These are phyloP conservation scores for Podospora pseudocomata DNA, from an alignment of 495 filamentous ascomycete genomes.

Conservation along the genomic window DNA sequence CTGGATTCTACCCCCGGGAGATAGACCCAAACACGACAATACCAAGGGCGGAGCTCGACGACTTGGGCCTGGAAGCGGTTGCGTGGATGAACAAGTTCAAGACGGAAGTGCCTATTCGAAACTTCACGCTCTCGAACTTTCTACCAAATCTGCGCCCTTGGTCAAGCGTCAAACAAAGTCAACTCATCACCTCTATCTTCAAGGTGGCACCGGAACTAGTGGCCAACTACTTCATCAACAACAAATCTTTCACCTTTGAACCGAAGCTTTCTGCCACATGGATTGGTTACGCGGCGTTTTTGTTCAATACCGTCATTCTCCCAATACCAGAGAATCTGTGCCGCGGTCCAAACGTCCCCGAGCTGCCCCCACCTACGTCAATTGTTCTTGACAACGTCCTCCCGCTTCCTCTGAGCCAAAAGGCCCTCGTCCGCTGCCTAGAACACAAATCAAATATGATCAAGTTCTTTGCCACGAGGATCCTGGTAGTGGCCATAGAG, in stretches of 20 bases:
- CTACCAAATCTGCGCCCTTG: slow-evolving; percentile 78
- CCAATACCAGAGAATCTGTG: slow-evolving; percentile 70
- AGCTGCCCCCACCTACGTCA: slow-evolving; percentile 68
- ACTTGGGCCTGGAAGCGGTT: slow-evolving; percentile 65
- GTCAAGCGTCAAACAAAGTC: slow-evolving; percentile 72
- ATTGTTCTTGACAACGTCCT: slow-evolving; percentile 81
- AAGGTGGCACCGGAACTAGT: slow-evolving; percentile 76
- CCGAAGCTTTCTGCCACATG: slow-evolving; percentile 88
- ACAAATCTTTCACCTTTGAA: slow-evolving; percentile 78
- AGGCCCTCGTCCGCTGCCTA: slow-evolving; percentile 71
- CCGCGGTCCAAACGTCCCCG: slow-evolving; percentile 46
- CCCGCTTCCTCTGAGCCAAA: slow-evolving; percentile 75
- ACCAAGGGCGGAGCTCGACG: slow-evolving; percentile 47
- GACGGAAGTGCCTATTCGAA: slow-evolving; percentile 66
- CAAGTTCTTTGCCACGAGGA: slow-evolving; percentile 74
- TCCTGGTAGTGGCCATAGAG: slow-evolving; percentile 70
- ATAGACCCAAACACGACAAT: slow-evolving; percentile 51
- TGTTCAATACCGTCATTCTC: slow-evolving; percentile 73
- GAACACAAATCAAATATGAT: slow-evolving; percentile 70
- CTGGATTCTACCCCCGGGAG: slow-evolving; percentile 70
- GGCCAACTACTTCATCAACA: slow-evolving; percentile 76
- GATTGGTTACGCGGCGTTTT: slow-evolving; percentile 85
- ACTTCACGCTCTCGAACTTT: slow-evolving; percentile 69
- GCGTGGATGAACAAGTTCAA: slow-evolving; percentile 64
- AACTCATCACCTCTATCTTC: slow-evolving; percentile 77